Percentiles rank a stretch among this genome's conserved stretches.
Conservation (phyloP, 2,329 filamentous ascomycete species). For the Pseudomassariella vexata region DNA sequence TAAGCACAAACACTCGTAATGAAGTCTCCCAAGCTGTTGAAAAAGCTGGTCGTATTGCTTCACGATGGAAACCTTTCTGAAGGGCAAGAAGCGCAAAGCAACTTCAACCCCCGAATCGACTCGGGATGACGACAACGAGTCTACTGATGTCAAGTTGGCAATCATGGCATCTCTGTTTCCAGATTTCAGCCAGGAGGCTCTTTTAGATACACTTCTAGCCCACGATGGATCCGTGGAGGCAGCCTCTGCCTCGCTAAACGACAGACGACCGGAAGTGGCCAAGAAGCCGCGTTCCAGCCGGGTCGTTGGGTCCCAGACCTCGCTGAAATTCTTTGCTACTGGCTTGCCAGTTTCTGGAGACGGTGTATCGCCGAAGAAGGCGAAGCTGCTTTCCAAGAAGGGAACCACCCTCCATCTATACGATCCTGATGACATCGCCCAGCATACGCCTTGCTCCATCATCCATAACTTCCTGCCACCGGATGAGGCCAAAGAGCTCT, state of each 20-base stretch:
- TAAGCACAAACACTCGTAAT: no score
- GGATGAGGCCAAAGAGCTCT: constrained; percentile 65
- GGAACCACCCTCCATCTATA: constrained; percentile 82
- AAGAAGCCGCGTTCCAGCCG: constrained; percentile 27
- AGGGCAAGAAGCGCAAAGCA: constrained; percentile 45
- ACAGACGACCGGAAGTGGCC: constrained; percentile 13
- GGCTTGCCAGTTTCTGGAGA: constrained; percentile 7
- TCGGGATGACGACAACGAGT: constrained; percentile 52
- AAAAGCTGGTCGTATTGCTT: not conserved
- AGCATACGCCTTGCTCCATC: constrained; percentile 83
- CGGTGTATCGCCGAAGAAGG: constrained; percentile 30
- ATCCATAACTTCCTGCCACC: constrained; percentile 82
- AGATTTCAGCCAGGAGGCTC: constrained; percentile 51
- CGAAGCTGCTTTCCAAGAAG: constrained; percentile 59
- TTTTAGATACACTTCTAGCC: constrained; percentile 74
- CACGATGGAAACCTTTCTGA: constrained; percentile 54
- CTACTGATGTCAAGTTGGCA: constrained; percentile 86
- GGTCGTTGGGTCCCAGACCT: constrained; percentile 54
- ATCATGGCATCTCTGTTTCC: constrained; percentile 75
- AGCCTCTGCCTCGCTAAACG: constrained; percentile 51
- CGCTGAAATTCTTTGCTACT: constrained; percentile 47
- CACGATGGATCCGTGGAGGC: constrained; percentile 70
- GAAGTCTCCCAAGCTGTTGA: no score
- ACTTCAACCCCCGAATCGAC: constrained; percentile 12
- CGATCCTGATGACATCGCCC: constrained; percentile 72